Evolutionary conservation across 345 rosid species (phyloP).

Genomic region (Brassica nigra): DNA sequence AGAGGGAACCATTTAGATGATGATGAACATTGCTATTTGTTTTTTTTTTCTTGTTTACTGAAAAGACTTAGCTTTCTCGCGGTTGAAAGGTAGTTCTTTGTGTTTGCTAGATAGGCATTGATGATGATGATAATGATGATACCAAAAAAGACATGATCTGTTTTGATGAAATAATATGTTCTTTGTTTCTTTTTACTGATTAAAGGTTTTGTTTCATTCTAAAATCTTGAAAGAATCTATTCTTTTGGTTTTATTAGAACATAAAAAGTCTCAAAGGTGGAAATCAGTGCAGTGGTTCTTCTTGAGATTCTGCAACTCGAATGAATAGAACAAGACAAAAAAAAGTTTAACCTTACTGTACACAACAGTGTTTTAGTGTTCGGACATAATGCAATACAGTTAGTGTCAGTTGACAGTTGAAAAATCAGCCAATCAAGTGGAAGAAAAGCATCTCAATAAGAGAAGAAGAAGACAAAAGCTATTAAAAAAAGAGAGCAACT

Average conservation of each 20-base stretch:
- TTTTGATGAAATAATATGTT: conserved; percentile 35
- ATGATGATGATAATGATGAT: conserved; percentile 36
- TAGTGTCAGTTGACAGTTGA: conserved; percentile 39
- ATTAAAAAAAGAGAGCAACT: conserved; percentile 21
- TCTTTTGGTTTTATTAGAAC: conserved; percentile 30
- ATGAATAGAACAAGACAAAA: neutral
- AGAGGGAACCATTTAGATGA: conserved; percentile 24
- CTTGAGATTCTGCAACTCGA: conserved; percentile 29
- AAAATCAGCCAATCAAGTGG: conserved; percentile 23
- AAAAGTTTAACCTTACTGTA: neutral
- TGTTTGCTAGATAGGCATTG: conserved; percentile 32
- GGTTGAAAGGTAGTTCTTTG: conserved; percentile 31
- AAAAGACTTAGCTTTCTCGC: conserved; percentile 5
- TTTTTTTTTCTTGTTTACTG: neutral
- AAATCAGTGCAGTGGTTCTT: conserved; percentile 15
- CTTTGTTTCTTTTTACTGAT: conserved; percentile 32
- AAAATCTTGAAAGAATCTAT: conserved; percentile 21
- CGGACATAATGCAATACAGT: conserved; percentile 28
- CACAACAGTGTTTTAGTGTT: conserved; percentile 28
- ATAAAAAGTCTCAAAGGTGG: neutral
- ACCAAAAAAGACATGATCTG: conserved; percentile 25
- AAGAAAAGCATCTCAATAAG: conserved; percentile 19
- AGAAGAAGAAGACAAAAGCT: neutral
- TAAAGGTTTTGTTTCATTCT: neutral
- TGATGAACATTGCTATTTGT: conserved; percentile 25